Evolutionary conservation across 345 rosid genomes (phyloP).

Genomic region (Erysimum cheiranthoides): DNA sequence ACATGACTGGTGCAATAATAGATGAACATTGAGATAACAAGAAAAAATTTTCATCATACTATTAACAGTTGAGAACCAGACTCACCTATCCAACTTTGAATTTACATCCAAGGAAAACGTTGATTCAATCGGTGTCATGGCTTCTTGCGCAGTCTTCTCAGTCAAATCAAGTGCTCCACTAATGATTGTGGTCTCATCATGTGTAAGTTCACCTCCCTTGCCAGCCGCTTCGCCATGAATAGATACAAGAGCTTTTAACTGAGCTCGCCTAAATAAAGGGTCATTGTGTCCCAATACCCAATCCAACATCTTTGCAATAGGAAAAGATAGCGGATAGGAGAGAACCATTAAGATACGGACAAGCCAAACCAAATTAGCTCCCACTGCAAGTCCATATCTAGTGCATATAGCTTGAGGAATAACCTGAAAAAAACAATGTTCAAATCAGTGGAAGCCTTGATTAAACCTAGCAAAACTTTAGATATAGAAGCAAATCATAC

Average conservation of each 20-base stretch:
- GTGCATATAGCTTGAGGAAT: constrained; percentile 96
- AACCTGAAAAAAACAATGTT: constrained; percentile 52
- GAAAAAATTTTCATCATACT: neutral
- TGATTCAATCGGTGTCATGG: constrained; percentile 99
- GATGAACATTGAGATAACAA: neutral
- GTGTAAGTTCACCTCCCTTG: constrained; percentile 96
- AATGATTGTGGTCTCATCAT: constrained; percentile 94
- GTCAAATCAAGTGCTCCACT: constrained; percentile 96
- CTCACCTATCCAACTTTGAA: constrained; percentile 92
- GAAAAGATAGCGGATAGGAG: constrained; percentile 86
- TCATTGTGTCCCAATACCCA: constrained; percentile 83
- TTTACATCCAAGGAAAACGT: constrained; percentile 93
- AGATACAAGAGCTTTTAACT: constrained; percentile 92
- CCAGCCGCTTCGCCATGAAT: constrained; percentile 97
- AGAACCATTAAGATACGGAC: constrained; percentile 78
- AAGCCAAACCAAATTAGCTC: constrained; percentile 85
- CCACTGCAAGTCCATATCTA: constrained; percentile 91
- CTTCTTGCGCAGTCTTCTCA: constrained; percentile 97
- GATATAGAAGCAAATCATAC: constrained; percentile 38
- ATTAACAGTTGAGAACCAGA: constrained; percentile 16
- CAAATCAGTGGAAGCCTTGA: neutral
- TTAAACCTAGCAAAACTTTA: constrained; percentile 2
- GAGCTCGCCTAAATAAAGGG: constrained; percentile 91
- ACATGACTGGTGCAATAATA: neutral
- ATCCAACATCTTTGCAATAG: constrained; percentile 91